Evolutionary conservation across 2,329 filamentous ascomycete species (phyloP).

Genomic region (Fusarium mundagurra): DNA sequence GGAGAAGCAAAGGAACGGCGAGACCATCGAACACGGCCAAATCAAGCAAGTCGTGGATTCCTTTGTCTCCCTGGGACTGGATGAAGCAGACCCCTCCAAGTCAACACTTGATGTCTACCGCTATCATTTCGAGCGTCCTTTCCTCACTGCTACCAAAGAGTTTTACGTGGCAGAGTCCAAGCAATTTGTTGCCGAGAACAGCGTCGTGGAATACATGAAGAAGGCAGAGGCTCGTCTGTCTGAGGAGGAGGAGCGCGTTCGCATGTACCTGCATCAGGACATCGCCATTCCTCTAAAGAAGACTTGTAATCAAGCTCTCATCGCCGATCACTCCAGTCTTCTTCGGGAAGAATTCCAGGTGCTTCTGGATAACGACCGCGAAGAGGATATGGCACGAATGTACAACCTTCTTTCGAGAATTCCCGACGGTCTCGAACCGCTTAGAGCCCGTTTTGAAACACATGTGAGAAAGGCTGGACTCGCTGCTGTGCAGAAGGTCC

Average conservation of each 20-base stretch:
- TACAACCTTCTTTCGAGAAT: slow-evolving; percentile 91
- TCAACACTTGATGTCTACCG: slow-evolving; percentile 96
- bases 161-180: slow-evolving; percentile 96
- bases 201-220: slow-evolving; percentile 99
- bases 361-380: slow-evolving; percentile 90
- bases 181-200: slow-evolving; percentile 95
- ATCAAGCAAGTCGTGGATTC: slow-evolving; percentile 98
- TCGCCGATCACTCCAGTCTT: slow-evolving; percentile 86
- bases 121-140: slow-evolving; percentile 90
- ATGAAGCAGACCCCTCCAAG: slow-evolving; percentile 92
- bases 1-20: slow-evolving; percentile 95
- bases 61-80: slow-evolving; percentile 92
- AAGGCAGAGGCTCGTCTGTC: slow-evolving; percentile 91
- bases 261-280: slow-evolving; percentile 89
- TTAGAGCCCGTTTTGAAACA: slow-evolving; percentile 87
- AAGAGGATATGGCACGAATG: slow-evolving; percentile 96
- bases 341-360: slow-evolving; percentile 96
- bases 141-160: slow-evolving; percentile 81
- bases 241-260: slow-evolving; percentile 94
- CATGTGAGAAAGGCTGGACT: slow-evolving; percentile 93
- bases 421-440: slow-evolving; percentile 87
- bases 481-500: slow-evolving; percentile 89
- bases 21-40: slow-evolving; percentile 96
- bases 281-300: slow-evolving; percentile 87
- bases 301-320: slow-evolving; percentile 87